phyloP scores from a whole-genome alignment of 345 rosid genomes.

The Eucalyptus melliodora region DNA sequence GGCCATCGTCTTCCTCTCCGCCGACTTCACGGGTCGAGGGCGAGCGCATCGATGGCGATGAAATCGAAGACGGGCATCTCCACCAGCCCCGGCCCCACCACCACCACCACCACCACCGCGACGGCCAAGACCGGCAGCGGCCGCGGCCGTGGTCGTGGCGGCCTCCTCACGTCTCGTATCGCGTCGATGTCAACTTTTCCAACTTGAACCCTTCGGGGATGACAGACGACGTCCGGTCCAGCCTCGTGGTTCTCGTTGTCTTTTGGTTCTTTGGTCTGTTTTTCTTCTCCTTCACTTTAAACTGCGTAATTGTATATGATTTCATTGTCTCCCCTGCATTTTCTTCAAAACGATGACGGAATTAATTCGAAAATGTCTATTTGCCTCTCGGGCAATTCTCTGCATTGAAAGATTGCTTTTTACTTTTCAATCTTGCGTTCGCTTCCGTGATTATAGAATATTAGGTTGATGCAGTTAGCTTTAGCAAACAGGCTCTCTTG shows the following conservation, averaged over 20 bases:
- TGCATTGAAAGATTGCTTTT: not conserved
- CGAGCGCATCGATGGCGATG: not conserved
- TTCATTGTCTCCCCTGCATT: not conserved
- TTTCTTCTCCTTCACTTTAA: not conserved
- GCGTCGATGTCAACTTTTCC: slow-evolving; percentile 6
- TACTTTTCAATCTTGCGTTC: not conserved
- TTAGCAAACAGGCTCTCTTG: not conserved
- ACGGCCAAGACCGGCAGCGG: not conserved
- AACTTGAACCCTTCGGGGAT: not conserved
- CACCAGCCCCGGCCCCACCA: not conserved
- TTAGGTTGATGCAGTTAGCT: not conserved
- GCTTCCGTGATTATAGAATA: not conserved
- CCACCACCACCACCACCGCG: not conserved
- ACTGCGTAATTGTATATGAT: not conserved
- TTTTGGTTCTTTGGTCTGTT: slow-evolving; percentile 49
- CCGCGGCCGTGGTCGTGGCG: not conserved
- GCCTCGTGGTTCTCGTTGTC: slow-evolving; percentile 12
- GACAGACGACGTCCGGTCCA: slow-evolving; percentile 31
- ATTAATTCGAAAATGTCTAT: not conserved
- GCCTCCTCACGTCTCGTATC: not conserved
- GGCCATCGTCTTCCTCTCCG: not conserved
- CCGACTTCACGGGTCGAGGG: slow-evolving; percentile 9
- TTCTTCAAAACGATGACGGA: not conserved
- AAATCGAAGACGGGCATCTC: not conserved
- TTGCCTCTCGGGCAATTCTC: not conserved